phyloP scores from a whole-genome alignment of 2,329 filamentous ascomycete genomes.

The Claviceps humidiphila region DNA sequence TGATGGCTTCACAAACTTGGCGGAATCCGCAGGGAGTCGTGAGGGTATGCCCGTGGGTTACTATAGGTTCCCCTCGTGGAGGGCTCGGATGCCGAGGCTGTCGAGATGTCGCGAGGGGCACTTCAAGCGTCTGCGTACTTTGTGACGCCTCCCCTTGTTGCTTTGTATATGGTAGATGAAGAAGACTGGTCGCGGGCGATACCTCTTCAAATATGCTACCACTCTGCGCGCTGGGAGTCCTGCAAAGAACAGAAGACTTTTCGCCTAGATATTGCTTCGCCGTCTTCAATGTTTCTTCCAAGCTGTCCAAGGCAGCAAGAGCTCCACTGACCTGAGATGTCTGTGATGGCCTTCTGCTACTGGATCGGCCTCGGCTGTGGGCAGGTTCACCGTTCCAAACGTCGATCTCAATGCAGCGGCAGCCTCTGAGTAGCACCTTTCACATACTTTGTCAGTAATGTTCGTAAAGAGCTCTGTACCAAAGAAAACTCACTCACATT shows the following conservation, averaged over 20 bases:
- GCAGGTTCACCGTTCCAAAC: conserved; percentile 67
- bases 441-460: not conserved
- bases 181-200: conserved; percentile 19
- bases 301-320: conserved; percentile 24
- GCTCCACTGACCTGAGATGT: conserved; percentile 32
- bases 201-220: conserved; percentile 16
- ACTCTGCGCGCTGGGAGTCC: conserved; percentile 27
- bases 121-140: conserved; percentile 8
- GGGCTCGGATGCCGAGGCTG: conserved; percentile 13
- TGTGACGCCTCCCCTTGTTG: conserved; percentile 24
- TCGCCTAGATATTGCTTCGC: conserved; percentile 17
- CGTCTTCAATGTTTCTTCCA: conserved; percentile 18
- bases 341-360: conserved; percentile 30
- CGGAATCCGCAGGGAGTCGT: conserved; percentile 80
- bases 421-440: conserved; percentile 60
- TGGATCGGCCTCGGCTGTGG: conserved; percentile 26
- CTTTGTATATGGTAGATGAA: conserved; percentile 15
- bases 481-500: conserved; percentile 37
- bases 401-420: conserved; percentile 87
- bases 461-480: not conserved
- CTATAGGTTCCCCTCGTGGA: conserved; percentile 53
- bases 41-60: conserved; percentile 72
- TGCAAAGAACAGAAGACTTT: conserved; percentile 20
- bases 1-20: conserved; percentile 69
- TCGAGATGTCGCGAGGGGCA: not conserved